These are phyloP conservation scores for Chenopodium album DNA, from an alignment of 148 eudicot genomes.

Conservation along the genomic window DNA sequence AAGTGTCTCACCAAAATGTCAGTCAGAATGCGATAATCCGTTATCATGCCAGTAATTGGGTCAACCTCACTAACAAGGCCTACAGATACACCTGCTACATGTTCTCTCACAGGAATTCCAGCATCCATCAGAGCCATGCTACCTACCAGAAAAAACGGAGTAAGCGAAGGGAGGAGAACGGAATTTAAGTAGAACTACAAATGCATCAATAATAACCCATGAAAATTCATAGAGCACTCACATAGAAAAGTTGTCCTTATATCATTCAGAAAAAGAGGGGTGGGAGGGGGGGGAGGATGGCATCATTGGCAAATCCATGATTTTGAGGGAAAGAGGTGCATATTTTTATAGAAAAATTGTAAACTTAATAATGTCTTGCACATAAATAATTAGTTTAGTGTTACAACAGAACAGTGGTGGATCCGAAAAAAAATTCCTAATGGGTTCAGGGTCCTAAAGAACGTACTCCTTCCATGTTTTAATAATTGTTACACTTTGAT, in stretches of 20 bases:
- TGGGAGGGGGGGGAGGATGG: too few species aligned
- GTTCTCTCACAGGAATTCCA: slow-evolving; percentile 80
- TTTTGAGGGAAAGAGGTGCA: too few species aligned
- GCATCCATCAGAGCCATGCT: slow-evolving; percentile 99
- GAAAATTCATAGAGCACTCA: neutral
- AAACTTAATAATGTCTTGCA: too few species aligned
- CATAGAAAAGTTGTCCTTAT: neutral
- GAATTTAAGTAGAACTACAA: neutral
- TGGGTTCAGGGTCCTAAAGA: too few species aligned
- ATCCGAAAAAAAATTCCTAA: too few species aligned
- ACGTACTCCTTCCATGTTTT: too few species aligned
- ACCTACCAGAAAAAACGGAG: slow-evolving; percentile 40
- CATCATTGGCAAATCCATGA: too few species aligned
- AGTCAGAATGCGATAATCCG: slow-evolving; percentile 79
- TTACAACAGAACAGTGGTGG: too few species aligned
- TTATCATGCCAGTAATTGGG: slow-evolving; percentile 62
- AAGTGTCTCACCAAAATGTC: slow-evolving; percentile 77
- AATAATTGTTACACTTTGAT: too few species aligned
- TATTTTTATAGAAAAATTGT: too few species aligned
- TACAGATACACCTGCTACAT: slow-evolving; percentile 93
- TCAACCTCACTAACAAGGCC: slow-evolving; percentile 90
- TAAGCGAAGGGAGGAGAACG: slow-evolving; percentile 1
- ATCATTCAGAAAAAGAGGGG: neutral
- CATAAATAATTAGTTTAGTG: too few species aligned
- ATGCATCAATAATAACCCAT: slow-evolving; percentile 10